phyloP scores from a whole-genome alignment of 805 yeast species.

The Saccharomycopsis selenospora region DNA sequence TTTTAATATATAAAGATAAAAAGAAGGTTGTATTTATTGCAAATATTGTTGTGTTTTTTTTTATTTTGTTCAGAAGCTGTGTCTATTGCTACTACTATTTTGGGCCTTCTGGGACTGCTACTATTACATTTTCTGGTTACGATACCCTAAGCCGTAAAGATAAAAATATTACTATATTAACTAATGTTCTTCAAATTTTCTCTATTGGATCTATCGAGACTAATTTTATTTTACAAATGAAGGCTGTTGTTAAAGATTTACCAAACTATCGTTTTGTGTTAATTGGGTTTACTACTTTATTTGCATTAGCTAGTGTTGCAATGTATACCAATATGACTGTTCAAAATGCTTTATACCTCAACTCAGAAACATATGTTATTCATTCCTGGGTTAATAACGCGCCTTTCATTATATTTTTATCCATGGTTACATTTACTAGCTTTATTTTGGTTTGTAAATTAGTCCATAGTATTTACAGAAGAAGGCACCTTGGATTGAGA shows the following conservation, averaged over 20 bases:
- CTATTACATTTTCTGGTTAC: constrained; percentile 40
- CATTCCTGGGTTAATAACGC: constrained; percentile 40
- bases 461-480: constrained; percentile 55
- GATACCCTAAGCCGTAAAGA: constrained; percentile 32
- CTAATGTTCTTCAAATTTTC: constrained; percentile 53
- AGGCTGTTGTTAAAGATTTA: constrained; percentile 58
- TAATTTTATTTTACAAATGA: constrained; percentile 66
- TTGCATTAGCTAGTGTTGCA: constrained; percentile 47
- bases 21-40: constrained; percentile 66
- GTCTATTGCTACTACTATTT: constrained; percentile 48
- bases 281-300: background rate
- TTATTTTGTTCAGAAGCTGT: constrained; percentile 53
- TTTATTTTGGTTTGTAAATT: constrained; percentile 58
- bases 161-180: constrained; percentile 47
- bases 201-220: constrained; percentile 54
- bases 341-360: constrained; percentile 30
- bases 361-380: constrained; percentile 26
- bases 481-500: constrained; percentile 69
- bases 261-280: background rate
- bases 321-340: constrained; percentile 51
- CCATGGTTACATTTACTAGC: constrained; percentile 58
- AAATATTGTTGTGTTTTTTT: constrained; percentile 53
- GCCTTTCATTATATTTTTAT: constrained; percentile 58
- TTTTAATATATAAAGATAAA: constrained; percentile 44
- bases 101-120: constrained; percentile 44